A percentile compares a stretch with the other conserved stretches of the same genome.
Conservation (phyloP, 73 alveolate genomes). For the Paramecium caudatum region DNA sequence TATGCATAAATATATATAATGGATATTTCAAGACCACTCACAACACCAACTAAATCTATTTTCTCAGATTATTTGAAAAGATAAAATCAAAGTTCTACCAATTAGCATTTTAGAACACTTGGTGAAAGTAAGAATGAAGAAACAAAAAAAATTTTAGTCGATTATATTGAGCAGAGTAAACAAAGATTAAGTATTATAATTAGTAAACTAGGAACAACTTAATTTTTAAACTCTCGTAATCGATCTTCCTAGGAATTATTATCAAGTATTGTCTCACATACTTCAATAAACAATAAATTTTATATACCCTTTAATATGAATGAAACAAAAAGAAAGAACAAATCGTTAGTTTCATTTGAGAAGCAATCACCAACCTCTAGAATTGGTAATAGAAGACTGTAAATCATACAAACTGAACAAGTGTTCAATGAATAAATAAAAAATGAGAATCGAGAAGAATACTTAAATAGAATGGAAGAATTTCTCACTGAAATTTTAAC, state of each 20-base stretch:
- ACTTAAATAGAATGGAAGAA: constrained; percentile 28
- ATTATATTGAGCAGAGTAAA: constrained; percentile 1
- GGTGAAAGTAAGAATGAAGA: constrained; percentile 47
- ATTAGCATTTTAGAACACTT: constrained; percentile 14
- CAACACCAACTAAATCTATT: constrained; percentile 39
- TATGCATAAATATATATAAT: too few relatives aligned
- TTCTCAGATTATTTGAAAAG: constrained; percentile 45
- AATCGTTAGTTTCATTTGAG: not conserved
- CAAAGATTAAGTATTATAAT: constrained; percentile 27
- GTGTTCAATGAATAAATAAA: not conserved
- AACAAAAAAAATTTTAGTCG: constrained; percentile 3
- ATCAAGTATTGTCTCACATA: constrained; percentile 24
- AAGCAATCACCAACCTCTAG: not conserved
- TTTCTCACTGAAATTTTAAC: not conserved
- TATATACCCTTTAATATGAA: not conserved
- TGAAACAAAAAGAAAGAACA: not conserved
- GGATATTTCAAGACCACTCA: constrained; percentile 40
- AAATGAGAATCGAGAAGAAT: not conserved
- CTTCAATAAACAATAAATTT: not conserved
- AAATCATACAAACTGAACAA: not conserved
- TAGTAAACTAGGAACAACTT: not conserved
- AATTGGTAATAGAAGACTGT: constrained; percentile 10
- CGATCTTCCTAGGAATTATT: constrained; percentile 27
- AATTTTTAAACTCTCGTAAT: constrained; percentile 18
- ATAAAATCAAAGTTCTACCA: not conserved